Base-by-base conservation (phyloP, 1,284 basidiomycete genomes). In the Irpex sp. region DNA sequence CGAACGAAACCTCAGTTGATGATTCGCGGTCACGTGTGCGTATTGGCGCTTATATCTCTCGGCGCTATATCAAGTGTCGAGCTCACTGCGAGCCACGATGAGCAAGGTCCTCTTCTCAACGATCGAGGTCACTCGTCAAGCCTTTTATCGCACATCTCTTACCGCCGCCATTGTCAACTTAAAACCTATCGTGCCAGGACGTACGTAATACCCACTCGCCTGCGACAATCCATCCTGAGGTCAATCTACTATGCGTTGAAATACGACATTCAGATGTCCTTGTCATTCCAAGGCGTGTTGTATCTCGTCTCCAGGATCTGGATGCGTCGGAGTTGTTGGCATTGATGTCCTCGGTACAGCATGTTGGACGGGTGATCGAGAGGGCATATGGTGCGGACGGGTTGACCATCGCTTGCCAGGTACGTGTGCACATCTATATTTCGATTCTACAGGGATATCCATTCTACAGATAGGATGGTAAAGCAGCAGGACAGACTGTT, bases 131-230 rank as follows among this genome's bases (percentile, higher is more conserved):
- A 87, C 90, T 5, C 80, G 83, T 37, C 93, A 95, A 74, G 87
- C 83, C 0, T 96, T 97, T 75, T 90, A 89, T 71, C 82, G 84
- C 48, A 83, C 85, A 0, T 67, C 84, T 0, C 77, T 89, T 12
- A 86, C 89, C 0, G 89, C 85, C 71, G 94, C 91, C 4, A 89
- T 96, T 66, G 94, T 96, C 54, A 97, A 97, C 72, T 83, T 96
- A 64, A 96, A 94, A 69, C 94, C 95, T 1, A 86, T 97, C 65
- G 86, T 96, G 9, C 93, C 93, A 23, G 94, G 94, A 52, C 94
- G 94, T 96, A 72, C 76, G 93, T 54, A 56, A 57, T 52, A 19
- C n/a, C 18, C 28, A 51, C 39, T 16, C n/a, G 5, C 57, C 16
- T 58, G 39, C 39, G 23, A 23, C 23, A 23, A 4, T 23, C 39